Evolutionary conservation across 164 flowering plant species (phyloP).

Genomic region (Amborella trichopoda): DNA sequence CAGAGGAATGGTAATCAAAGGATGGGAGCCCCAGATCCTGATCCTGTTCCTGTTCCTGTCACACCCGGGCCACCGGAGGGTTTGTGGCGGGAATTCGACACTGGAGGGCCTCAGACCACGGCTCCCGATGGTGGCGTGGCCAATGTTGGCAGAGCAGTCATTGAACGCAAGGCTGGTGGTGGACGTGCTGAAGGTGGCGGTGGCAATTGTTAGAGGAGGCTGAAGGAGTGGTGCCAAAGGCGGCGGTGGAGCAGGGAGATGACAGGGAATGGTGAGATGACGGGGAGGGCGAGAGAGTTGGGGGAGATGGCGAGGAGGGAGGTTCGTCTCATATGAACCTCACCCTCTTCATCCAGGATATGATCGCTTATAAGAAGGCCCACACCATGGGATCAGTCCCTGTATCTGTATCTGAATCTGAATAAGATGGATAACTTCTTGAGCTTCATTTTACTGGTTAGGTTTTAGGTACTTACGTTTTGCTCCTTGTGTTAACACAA

Average conservation of each 20-base stretch:
- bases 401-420: too few species aligned
- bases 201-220: not conserved
- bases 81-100: slow-evolving; percentile 20
- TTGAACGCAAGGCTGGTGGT: slow-evolving; percentile 11
- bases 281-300: not conserved
- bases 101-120: slow-evolving; percentile 13
- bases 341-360: too few species aligned
- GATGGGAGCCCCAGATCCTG: slow-evolving; percentile 19
- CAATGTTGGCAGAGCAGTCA: slow-evolving; percentile 14
- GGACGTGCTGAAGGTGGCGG: slow-evolving; percentile 5
- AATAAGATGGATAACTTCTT: too few species aligned
- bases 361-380: too few species aligned
- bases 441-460: too few species aligned
- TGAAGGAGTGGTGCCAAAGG: not conserved
- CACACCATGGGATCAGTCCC: too few species aligned
- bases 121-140: slow-evolving; percentile 14
- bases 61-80: slow-evolving; percentile 17
- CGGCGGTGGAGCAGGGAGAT: not conserved
- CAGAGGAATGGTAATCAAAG: slow-evolving; percentile 13
- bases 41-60: too few species aligned
- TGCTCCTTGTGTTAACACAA: too few species aligned
- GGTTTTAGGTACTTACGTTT: too few species aligned
- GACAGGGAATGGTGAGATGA: not conserved
- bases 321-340: not conserved
- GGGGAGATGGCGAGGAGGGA: not conserved